Conservation (phyloP, 139 green algal species). For the Coccomyxa sp. region DNA sequence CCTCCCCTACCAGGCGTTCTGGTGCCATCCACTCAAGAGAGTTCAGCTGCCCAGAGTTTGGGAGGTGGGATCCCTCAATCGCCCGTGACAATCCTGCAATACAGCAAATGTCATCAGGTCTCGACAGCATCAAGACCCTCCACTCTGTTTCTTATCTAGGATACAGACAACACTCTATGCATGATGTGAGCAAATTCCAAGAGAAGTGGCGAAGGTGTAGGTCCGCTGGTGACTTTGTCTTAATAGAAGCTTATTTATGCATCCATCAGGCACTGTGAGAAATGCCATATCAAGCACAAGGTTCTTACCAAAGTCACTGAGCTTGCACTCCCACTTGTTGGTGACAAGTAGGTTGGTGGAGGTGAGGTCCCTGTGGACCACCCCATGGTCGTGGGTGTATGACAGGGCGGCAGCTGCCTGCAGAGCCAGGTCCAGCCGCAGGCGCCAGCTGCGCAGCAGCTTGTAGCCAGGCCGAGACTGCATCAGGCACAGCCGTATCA, state of each 20-base stretch:
- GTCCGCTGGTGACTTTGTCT: background rate
- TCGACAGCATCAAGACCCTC: no score
- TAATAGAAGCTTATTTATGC: no score
- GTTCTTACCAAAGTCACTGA: conserved; percentile 55
- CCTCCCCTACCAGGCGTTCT: conserved; percentile 42
- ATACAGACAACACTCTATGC: no score
- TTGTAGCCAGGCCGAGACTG: conserved; percentile 3
- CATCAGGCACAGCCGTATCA: no score
- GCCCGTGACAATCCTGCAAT: conserved; percentile 7
- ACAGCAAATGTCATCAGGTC: no score
- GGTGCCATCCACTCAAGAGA: conserved; percentile 29
- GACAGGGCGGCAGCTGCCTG: conserved; percentile 45
- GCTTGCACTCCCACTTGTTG: conserved; percentile 42
- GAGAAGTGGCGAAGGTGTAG: background rate
- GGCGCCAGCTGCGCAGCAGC: conserved; percentile 19
- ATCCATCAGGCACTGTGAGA: no score
- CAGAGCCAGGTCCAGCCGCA: conserved; percentile 21
- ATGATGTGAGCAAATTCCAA: no score
- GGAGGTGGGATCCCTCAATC: conserved; percentile 5
- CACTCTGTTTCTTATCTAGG: no score
- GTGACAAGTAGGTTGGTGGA: conserved; percentile 59
- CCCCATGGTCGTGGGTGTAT: conserved; percentile 51
- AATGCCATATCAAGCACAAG: no score
- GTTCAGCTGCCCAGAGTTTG: conserved; percentile 30
- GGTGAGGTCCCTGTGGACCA: conserved; percentile 60